Base-by-base conservation (phyloP, 208 protist species). In the Trypanosoma rangeli region DNA sequence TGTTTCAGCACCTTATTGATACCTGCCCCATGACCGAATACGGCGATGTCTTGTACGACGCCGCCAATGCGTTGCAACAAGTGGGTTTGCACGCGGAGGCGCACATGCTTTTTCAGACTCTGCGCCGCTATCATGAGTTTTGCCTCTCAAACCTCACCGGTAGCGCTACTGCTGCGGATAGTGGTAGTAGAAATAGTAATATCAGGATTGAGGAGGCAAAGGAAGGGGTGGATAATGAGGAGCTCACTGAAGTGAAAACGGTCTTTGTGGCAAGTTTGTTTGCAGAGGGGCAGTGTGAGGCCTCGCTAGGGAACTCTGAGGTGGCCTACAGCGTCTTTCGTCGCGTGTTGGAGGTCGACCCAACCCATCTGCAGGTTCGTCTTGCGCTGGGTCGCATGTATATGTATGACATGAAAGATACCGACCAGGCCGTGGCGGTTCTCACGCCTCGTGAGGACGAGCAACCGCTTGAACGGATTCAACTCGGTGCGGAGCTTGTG, bases 21-120 rank as follows among this genome's bases (percentile, higher is more conserved):
- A 83, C 79, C n/a, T 96, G 88, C 68, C 63, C 83, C 37, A 94
- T 96, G 85, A 82, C 85, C 12, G 79, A 87, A 16, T 94, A 91
- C 69, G 89, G 83, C 50, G 92, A 96, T 68, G 87, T 93, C 12
- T 56, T 96, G 44, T 79, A 89, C 29, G 92, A 96, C 57, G 86
- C 87, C 10, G 92, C 89, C 18, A 76, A 81, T 49, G 82, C 79
- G 15, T 76, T 96, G 48, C 82, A 84, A 70, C 88, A 89, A 54
- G 87, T 90, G 24, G 83, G 87, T 20, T 79, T 92, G 79, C 79
- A 89, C 68, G 69, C 35, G 24, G 85, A 92, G 28, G 86, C 87
- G 3, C 57, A 46, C 16, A 64, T 80, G 64, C 46, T 96, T 44
- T 96, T 86, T 69, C 74, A 77, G 29, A 85, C 80, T n/a, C 68